phyloP scores from a whole-genome alignment of 257 asterid species.

The Euphrasia confusa region DNA sequence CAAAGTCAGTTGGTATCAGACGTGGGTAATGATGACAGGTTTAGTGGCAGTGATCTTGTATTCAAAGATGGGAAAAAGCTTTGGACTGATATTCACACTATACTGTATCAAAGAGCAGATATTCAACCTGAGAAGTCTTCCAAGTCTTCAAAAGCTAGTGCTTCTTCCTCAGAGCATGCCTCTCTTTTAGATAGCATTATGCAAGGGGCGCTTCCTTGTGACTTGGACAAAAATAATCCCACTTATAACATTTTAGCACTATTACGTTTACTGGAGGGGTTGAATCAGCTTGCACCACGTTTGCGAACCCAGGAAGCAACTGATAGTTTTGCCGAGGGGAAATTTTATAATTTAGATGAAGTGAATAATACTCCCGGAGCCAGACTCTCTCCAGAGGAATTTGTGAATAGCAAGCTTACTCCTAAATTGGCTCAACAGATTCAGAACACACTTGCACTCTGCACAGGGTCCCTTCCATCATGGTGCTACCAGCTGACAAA shows the following conservation, averaged over 20 bases:
- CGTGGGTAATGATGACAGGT: conserved; percentile 59
- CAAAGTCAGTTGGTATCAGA: conserved; percentile 64
- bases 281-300: conserved; percentile 79
- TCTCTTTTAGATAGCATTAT: conserved; percentile 74
- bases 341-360: conserved; percentile 41
- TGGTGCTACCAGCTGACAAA: conserved; percentile 89
- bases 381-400: conserved; percentile 49
- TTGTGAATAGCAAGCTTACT: conserved; percentile 63
- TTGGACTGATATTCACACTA: conserved; percentile 70
- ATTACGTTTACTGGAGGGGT: conserved; percentile 64
- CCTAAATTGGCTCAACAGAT: conserved; percentile 76
- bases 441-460: conserved; percentile 80
- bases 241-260: conserved; percentile 69
- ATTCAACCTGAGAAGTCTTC: conserved; percentile 42
- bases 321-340: conserved; percentile 62
- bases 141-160: conserved; percentile 44
- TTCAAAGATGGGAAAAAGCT: conserved; percentile 65
- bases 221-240: conserved; percentile 62
- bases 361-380: conserved; percentile 31
- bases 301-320: conserved; percentile 43
- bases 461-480: conserved; percentile 79
- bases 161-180: conserved; percentile 35
- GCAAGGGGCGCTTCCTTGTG: conserved; percentile 78
- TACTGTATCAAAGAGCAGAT: conserved; percentile 60
- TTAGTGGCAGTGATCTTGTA: conserved; percentile 50